Conservation (phyloP, 2,329 filamentous ascomycete genomes). For the Nemania sp. region DNA sequence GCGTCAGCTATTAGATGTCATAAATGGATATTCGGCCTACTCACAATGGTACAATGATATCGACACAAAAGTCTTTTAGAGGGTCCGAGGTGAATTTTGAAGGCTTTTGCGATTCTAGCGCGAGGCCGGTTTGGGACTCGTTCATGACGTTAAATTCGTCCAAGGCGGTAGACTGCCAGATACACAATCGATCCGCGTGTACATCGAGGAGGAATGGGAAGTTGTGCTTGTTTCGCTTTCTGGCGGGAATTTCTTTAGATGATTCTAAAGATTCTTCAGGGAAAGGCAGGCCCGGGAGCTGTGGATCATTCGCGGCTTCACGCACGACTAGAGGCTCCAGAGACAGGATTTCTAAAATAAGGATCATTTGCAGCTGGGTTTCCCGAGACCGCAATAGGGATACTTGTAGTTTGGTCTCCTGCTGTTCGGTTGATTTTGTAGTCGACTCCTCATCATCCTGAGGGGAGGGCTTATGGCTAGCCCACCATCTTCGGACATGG, state of each 20-base stretch:
- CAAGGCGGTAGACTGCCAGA: slow-evolving; percentile 82
- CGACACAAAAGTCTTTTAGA: slow-evolving; percentile 80
- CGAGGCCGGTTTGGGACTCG: slow-evolving; percentile 58
- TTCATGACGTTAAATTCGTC: slow-evolving; percentile 66
- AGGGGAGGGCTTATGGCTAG: slow-evolving; percentile 63
- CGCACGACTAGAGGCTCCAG: slow-evolving; percentile 67
- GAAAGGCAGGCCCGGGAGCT: slow-evolving; percentile 60
- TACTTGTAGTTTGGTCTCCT: slow-evolving; percentile 71
- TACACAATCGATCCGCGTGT: slow-evolving; percentile 81
- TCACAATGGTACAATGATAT: slow-evolving; percentile 84
- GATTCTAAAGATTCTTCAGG: slow-evolving; percentile 52
- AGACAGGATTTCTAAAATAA: slow-evolving; percentile 81
- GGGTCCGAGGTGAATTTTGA: slow-evolving; percentile 68
- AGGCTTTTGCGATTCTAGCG: slow-evolving; percentile 53
- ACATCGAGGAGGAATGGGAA: slow-evolving; percentile 75
- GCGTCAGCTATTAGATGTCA: slow-evolving; percentile 51
- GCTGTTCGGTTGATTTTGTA: slow-evolving; percentile 53
- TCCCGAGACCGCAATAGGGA: slow-evolving; percentile 77
- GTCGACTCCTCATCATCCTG: slow-evolving; percentile 60
- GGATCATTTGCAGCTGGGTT: slow-evolving; percentile 82
- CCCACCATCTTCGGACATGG: slow-evolving; percentile 78
- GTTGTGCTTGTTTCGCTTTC: slow-evolving; percentile 73
- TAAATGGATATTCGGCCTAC: slow-evolving; percentile 45
- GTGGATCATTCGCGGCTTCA: slow-evolving; percentile 57
- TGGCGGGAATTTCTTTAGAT: slow-evolving; percentile 54